A percentile compares a stretch with the other conserved stretches of the same genome.
These are phyloP conservation scores for Aspergillus sclerotialis DNA, from an alignment of 2,329 filamentous ascomycete species.

Conservation along the genomic window DNA sequence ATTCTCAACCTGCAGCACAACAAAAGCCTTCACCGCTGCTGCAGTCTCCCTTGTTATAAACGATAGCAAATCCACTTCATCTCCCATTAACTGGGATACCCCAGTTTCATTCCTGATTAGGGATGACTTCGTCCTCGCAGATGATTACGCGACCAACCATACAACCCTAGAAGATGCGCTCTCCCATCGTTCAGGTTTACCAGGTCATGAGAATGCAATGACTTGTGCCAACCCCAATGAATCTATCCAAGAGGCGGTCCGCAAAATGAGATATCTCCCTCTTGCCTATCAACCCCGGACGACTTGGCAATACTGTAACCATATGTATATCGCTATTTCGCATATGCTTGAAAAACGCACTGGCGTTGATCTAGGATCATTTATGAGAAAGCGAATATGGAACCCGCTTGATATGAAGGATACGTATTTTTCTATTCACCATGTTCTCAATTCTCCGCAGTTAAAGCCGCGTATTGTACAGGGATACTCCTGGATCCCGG, in stretches of 20 bases:
- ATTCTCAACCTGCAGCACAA: no score
- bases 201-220: slow-evolving; percentile 11
- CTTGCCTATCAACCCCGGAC: slow-evolving; percentile 13
- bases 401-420: no score
- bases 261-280: slow-evolving; percentile 12
- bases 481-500: no score
- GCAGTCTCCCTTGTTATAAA: no score
- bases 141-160: slow-evolving; percentile 19
- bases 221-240: slow-evolving; percentile 2
- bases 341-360: slow-evolving; percentile 10
- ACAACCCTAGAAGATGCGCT: slow-evolving; percentile 28
- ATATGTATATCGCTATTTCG: slow-evolving; percentile 17
- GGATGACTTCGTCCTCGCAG: slow-evolving; percentile 24
- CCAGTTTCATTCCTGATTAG: slow-evolving; percentile 28
- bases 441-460: no score
- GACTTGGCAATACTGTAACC: slow-evolving; percentile 15
- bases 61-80: slow-evolving; percentile 1
- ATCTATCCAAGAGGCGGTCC: slow-evolving; percentile 10
- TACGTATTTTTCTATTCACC: no score
- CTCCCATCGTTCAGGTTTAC: slow-evolving; percentile 25
- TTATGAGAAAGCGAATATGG: no score
- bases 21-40: no score
- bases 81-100: slow-evolving; percentile 27
- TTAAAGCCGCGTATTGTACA: no score
- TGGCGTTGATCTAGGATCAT: neutral